These are phyloP conservation scores for Penicillium herquei DNA, from an alignment of 495 filamentous ascomycete species.

Conservation along the genomic window DNA sequence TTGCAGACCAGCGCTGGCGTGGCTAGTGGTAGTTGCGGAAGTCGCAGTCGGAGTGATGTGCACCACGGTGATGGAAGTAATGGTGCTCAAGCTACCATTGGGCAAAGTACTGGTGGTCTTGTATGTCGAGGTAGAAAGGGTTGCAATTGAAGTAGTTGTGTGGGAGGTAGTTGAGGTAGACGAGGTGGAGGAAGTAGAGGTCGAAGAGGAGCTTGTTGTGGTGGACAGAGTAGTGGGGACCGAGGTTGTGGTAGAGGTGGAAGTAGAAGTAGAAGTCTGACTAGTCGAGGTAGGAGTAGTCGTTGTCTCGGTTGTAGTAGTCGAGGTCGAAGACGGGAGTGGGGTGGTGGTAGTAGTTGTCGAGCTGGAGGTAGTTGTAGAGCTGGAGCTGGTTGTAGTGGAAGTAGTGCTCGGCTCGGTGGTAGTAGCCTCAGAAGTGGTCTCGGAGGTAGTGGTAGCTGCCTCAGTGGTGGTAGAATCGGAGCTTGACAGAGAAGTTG, in stretches of 20 bases:
- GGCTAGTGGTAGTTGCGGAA: conserved; percentile 24
- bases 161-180: conserved; percentile 44
- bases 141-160: conserved; percentile 30
- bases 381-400: conserved; percentile 8
- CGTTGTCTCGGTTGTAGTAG: conserved; percentile 19
- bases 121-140: conserved; percentile 34
- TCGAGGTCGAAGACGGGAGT: conserved; percentile 38
- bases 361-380: conserved; percentile 12
- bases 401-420: conserved; percentile 12
- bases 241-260: conserved; percentile 33
- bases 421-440: conserved; percentile 12
- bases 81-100: conserved; percentile 57
- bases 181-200: conserved; percentile 34
- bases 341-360: conserved; percentile 35
- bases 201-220: conserved; percentile 29
- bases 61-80: conserved; percentile 49
- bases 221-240: conserved; percentile 27
- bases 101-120: conserved; percentile 64
- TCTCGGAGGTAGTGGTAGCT: not conserved
- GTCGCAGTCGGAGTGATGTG: conserved; percentile 28
- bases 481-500: conserved; percentile 10
- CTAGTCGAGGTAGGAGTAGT: conserved; percentile 26
- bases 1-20: conserved; percentile 40
- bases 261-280: conserved; percentile 32
- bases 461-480: conserved; percentile 5